A percentile compares a stretch with the other conserved stretches of the same genome.
These are phyloP conservation scores for Colletotrichum echinochloae DNA, from an alignment of 2,329 filamentous ascomycete species.

Conservation along the genomic window DNA sequence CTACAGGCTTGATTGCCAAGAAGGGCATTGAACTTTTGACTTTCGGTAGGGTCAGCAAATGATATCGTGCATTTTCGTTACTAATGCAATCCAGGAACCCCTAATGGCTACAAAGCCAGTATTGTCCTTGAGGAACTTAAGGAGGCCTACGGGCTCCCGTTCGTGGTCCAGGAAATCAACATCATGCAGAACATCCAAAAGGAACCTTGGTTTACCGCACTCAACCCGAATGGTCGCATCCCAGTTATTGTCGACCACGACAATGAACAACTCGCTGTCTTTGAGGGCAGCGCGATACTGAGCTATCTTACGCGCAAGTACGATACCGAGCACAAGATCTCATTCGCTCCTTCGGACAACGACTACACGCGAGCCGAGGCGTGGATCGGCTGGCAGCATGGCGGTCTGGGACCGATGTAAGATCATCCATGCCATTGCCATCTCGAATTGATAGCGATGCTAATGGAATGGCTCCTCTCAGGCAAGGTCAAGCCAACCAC, in stretches of 20 bases:
- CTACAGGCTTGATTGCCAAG: conserved; percentile 69
- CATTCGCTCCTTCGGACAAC: conserved; percentile 53
- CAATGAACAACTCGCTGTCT: conserved; percentile 71
- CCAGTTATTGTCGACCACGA: conserved; percentile 76
- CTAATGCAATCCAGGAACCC: conserved; percentile 54
- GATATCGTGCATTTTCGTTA: conserved; percentile 22
- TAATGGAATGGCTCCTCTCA: conserved; percentile 47
- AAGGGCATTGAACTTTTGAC: conserved; percentile 75
- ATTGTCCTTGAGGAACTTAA: conserved; percentile 76
- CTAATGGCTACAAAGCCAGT: conserved; percentile 68
- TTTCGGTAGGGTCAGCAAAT: conserved; percentile 50
- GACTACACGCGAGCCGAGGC: conserved; percentile 50
- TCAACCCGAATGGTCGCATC: conserved; percentile 74
- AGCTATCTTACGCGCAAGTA: conserved; percentile 80
- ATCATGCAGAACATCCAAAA: conserved; percentile 74
- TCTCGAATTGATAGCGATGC: background rate
- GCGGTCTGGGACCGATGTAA: conserved; percentile 75
- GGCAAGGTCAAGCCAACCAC: conserved; percentile 82
- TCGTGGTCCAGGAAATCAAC: conserved; percentile 64
- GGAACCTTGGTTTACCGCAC: conserved; percentile 72
- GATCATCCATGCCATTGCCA: conserved; percentile 10
- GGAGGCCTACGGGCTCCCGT: conserved; percentile 71
- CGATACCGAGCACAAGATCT: conserved; percentile 65
- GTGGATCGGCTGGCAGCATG: conserved; percentile 79
- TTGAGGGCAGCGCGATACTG: conserved; percentile 81